Evolutionary conservation across 1,139 yeast species (phyloP), one percentile per base, ranked within the genome.

Genomic region (Fermentozyma sake): DNA sequence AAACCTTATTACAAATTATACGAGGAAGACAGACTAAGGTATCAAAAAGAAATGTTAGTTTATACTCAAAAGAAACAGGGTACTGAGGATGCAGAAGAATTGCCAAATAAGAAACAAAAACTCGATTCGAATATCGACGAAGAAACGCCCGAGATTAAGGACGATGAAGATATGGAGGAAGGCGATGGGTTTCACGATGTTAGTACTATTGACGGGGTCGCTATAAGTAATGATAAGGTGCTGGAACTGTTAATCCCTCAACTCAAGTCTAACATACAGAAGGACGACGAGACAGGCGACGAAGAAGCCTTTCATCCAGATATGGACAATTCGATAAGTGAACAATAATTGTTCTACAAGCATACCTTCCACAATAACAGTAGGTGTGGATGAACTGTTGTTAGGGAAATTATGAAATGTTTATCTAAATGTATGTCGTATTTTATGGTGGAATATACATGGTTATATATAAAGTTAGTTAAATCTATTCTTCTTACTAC

Each of bases 11-110:
- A 78, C 45, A 79, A 80, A 35, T 54, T 81, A 32, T 87, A 81
- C 48, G 93, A 80, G 48, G 85, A 80, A 33, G 96, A 86, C 41
- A 78, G 82, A 47, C 70, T 71, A 31, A 73, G 94, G 44, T 86
- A 84, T 48, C 76, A 76, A 31, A 69, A 66, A 28, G 95, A 86
- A 48, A 78, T 85, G 81, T 73, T 65, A 24, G 74, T 67, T 16
- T 85, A 83, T 33, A 60, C 53, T 42, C 73, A 68, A 27, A 58
- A 51, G 32, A 67, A 65, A 22, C 39, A 30, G 16, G 39, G 32
- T 3, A 31, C 29, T 6, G 34, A 28, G 2, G 38, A 28, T 6
- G 38, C 31, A 10, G 18, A 22, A 11, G 44, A 38, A 7, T 24
- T 37, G 13, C 23, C 31, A 3, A 18, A 21, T 22, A 42, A 42